Percentiles rank a stretch among this genome's conserved stretches.
These are phyloP conservation scores for Flueggea neowawraea DNA, from an alignment of 441 rosid genomes.

Conservation along the genomic window DNA sequence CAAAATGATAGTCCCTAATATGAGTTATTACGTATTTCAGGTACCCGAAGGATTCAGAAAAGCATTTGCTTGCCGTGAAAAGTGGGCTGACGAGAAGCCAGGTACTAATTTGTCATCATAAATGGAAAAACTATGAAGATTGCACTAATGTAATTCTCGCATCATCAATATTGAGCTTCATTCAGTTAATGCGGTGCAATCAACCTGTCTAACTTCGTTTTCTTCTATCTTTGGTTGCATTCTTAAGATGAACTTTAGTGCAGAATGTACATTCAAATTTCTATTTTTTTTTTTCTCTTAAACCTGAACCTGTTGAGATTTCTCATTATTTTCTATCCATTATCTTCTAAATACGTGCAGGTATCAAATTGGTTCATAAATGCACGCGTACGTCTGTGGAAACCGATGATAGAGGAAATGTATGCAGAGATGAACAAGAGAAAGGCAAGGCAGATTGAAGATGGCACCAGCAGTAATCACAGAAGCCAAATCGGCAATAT, in stretches of 20 bases:
- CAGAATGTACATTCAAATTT: no score
- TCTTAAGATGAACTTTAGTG: no score
- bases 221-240: no score
- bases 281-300: no score
- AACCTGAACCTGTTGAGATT: no score
- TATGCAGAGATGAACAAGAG: conserved; percentile 76
- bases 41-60: conserved; percentile 97
- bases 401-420: conserved; percentile 98
- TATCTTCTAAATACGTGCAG: conserved; percentile 25
- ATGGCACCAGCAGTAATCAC: conserved; percentile 19
- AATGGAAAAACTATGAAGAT: background rate
- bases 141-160: background rate
- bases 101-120: conserved; percentile 29
- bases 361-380: conserved; percentile 96
- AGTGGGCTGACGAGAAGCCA: conserved; percentile 96
- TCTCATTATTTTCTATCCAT: background rate
- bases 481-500: conserved; percentile 25
- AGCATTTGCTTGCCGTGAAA: conserved; percentile 84
- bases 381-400: conserved; percentile 95
- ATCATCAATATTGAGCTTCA: no score
- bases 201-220: no score
- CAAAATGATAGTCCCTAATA: background rate
- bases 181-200: no score
- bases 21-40: conserved; percentile 29
- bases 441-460: conserved; percentile 23